phyloP scores from a whole-genome alignment of 352 stramenopile species.

The Phytopythium mirpurense region DNA sequence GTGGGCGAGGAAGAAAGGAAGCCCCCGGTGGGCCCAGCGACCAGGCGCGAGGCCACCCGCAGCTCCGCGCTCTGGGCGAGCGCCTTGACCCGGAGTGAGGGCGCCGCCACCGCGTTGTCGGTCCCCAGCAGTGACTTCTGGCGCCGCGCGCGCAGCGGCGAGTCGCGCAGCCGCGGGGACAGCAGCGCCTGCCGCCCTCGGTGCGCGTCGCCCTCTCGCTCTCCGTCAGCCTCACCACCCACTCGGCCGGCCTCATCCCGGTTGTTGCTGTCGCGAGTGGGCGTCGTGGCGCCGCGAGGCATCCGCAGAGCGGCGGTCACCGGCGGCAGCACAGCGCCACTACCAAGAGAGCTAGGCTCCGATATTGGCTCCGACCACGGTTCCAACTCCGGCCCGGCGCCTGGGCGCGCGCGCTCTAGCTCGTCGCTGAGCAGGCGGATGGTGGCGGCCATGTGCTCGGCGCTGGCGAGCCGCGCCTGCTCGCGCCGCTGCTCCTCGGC shows the following conservation, averaged over 20 bases:
- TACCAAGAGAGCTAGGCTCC: background rate
- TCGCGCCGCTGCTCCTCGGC: constrained; percentile 16
- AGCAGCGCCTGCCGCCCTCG: constrained; percentile 4
- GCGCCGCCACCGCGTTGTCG: background rate
- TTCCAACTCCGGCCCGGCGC: no score
- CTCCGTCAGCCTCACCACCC: background rate
- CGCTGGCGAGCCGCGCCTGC: constrained; percentile 14
- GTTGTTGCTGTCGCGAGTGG: background rate
- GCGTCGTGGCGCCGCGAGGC: background rate
- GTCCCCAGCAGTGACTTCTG: constrained; percentile 9
- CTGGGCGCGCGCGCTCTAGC: constrained; percentile 5
- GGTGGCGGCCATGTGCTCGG: constrained; percentile 24
- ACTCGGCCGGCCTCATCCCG: background rate
- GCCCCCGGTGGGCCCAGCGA: background rate
- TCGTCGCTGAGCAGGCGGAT: constrained; percentile 22
- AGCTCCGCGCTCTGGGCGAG: background rate
- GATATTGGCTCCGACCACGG: no score
- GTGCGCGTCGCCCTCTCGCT: background rate
- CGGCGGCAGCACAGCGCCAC: background rate
- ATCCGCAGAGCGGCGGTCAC: background rate
- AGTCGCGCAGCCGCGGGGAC: constrained; percentile 16
- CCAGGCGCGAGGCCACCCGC: background rate
- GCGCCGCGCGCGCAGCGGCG: constrained; percentile 11
- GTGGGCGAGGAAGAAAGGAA: no score
- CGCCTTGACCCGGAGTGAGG: background rate